Percentiles rank a stretch among this genome's conserved stretches.
Conservation (phyloP, 768 basidiomycete species). For the Podaxis mareebaensis region DNA sequence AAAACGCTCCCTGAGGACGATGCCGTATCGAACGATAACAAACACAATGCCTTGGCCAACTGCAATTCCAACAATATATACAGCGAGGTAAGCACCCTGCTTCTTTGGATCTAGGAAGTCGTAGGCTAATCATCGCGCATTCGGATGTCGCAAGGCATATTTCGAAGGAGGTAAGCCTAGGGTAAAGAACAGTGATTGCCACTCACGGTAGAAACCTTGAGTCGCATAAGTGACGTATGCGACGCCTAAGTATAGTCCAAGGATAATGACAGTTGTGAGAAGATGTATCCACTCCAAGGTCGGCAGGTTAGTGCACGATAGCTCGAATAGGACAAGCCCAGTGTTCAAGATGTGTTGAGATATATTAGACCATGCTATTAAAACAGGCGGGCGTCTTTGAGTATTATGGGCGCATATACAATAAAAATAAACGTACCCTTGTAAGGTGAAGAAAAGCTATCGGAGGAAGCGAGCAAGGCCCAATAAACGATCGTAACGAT, state of each 20-base stretch:
- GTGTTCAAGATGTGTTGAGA: conserved; percentile 65
- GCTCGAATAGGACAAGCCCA: conserved; percentile 56
- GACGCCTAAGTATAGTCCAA: conserved; percentile 60
- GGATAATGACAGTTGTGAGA: conserved; percentile 44
- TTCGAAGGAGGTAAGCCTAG: not conserved
- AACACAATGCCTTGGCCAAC: conserved; percentile 56
- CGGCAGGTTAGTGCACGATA: conserved; percentile 51
- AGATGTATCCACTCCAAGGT: conserved; percentile 56
- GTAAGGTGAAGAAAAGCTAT: conserved; percentile 1
- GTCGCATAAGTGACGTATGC: conserved; percentile 66
- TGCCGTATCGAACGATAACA: conserved; percentile 41
- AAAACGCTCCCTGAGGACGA: conserved; percentile 34
- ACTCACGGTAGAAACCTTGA: conserved; percentile 67
- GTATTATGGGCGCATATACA: not conserved
- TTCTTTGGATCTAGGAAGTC: conserved; percentile 58
- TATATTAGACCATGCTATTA: conserved; percentile 56
- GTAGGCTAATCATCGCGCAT: conserved; percentile 47
- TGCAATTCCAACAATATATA: conserved; percentile 62
- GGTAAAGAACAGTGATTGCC: not conserved
- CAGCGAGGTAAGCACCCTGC: conserved; percentile 47
- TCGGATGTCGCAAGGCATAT: not conserved
- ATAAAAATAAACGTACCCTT: not conserved
- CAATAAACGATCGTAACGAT: conserved; percentile 17
- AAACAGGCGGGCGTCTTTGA: not conserved
- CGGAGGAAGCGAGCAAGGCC: conserved; percentile 17